A percentile compares a stretch with the other conserved stretches of the same genome.
phyloP scores from a whole-genome alignment of 2,329 filamentous ascomycete species.

The Fusarium liriodendri region DNA sequence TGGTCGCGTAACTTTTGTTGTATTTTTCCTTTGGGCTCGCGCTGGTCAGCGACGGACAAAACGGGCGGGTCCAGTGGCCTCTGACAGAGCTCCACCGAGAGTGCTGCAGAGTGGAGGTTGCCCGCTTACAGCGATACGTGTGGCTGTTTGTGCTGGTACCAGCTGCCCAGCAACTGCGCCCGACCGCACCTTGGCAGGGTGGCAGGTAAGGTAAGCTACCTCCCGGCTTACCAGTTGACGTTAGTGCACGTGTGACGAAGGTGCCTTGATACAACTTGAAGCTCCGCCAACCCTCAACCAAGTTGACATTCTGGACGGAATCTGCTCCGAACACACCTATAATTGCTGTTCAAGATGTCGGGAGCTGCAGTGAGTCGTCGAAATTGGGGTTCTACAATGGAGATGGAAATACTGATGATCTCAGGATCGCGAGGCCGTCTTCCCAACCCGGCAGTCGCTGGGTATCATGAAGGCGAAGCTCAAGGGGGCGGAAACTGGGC shows the following conservation, averaged over 20 bases:
- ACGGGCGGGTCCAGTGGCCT: conserved; percentile 6
- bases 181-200: neutral
- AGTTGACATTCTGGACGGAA: conserved; percentile 1
- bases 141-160: conserved; percentile 17
- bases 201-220: neutral
- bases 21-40: conserved; percentile 35
- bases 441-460: conserved; percentile 96
- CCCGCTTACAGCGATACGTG: conserved; percentile 3
- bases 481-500: conserved; percentile 90
- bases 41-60: conserved; percentile 6
- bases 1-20: conserved; percentile 32
- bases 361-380: conserved; percentile 45
- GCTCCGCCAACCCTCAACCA: conserved; percentile 16
- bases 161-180: conserved; percentile 28
- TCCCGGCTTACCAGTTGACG: conserved; percentile 6
- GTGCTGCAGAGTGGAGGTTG: neutral
- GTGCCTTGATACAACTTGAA: conserved; percentile 22
- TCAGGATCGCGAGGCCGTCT: conserved; percentile 94
- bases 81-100: conserved; percentile 3
- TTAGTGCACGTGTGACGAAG: conserved; percentile 33
- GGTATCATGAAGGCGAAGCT: conserved; percentile 98
- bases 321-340: conserved; percentile 1
- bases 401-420: conserved; percentile 22
- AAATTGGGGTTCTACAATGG: neutral
- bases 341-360: conserved; percentile 45